These are phyloP conservation scores for Tricholoma matsutake DNA, from an alignment of 768 basidiomycete genomes.

Conservation along the genomic window DNA sequence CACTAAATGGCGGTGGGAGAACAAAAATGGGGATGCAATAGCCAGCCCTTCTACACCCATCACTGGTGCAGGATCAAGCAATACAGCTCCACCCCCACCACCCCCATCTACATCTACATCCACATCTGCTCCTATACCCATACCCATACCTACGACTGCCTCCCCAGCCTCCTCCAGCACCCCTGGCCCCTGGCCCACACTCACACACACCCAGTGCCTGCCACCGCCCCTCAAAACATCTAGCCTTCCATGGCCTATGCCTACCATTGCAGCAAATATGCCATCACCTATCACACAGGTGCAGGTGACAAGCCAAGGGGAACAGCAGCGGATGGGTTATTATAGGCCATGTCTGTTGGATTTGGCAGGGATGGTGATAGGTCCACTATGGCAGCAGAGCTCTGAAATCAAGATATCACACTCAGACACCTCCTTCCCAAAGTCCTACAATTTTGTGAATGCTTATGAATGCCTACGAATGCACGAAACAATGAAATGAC, in stretches of 20 bases:
- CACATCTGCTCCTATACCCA: slow-evolving; percentile 24
- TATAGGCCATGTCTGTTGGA: slow-evolving; percentile 47
- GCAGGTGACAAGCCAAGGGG: slow-evolving; percentile 30
- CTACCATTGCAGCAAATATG: slow-evolving; percentile 61
- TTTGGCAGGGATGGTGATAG: background rate
- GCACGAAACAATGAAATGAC: too few relatives aligned
- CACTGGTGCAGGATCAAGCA: slow-evolving; percentile 27
- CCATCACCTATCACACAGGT: slow-evolving; percentile 51
- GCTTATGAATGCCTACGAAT: too few relatives aligned
- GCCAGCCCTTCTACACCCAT: slow-evolving; percentile 31
- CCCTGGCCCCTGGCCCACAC: slow-evolving; percentile 50
- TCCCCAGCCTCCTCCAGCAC: slow-evolving; percentile 41
- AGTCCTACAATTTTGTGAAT: too few relatives aligned
- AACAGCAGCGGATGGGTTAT: slow-evolving; percentile 49
- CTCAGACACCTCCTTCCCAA: too few relatives aligned
- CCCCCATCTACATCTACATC: slow-evolving; percentile 18
- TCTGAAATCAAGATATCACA: too few relatives aligned
- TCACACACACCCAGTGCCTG: slow-evolving; percentile 39
- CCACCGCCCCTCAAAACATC: slow-evolving; percentile 20
- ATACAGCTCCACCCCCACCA: slow-evolving; percentile 17
- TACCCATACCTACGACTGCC: slow-evolving; percentile 26
- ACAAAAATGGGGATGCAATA: slow-evolving; percentile 35
- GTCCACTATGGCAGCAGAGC: too few relatives aligned
- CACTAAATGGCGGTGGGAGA: slow-evolving; percentile 43
- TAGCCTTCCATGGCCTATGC: slow-evolving; percentile 66